phyloP scores from a whole-genome alignment of 768 basidiomycete genomes.

The Boletus rufocinnamomeus region DNA sequence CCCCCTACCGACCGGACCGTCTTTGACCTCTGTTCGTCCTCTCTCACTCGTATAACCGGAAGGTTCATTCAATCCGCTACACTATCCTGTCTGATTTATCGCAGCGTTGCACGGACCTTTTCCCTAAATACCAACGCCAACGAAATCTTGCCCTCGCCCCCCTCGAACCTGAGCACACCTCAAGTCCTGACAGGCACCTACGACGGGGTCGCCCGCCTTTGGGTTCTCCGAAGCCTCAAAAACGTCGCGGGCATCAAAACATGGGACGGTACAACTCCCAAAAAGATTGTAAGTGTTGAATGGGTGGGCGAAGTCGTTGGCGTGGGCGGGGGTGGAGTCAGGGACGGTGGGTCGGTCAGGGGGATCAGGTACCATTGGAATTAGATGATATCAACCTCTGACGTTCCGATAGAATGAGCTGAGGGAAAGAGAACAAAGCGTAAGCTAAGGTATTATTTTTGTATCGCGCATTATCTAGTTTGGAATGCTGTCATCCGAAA shows the following conservation, averaged over 20 bases:
- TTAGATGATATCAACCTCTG: neutral
- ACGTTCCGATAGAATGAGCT: neutral
- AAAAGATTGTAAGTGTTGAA: neutral
- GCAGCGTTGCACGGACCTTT: neutral
- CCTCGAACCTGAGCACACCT: constrained; percentile 22
- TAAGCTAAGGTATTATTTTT: neutral
- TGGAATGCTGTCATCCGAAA: neutral
- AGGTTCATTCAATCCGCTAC: constrained; percentile 44
- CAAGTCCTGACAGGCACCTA: constrained; percentile 60
- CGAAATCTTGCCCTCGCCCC: neutral
- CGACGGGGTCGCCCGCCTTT: constrained; percentile 49
- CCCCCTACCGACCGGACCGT: constrained; percentile 41
- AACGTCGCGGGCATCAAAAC: constrained; percentile 63
- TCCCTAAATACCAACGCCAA: neutral
- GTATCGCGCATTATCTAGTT: neutral
- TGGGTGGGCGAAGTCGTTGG: no score
- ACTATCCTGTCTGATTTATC: constrained; percentile 59
- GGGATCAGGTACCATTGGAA: no score
- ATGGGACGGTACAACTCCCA: constrained; percentile 39
- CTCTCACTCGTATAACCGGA: constrained; percentile 33
- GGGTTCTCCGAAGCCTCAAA: constrained; percentile 75
- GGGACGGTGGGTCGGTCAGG: no score
- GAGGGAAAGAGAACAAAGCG: neutral
- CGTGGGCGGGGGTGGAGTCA: no score
- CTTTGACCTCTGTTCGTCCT: constrained; percentile 19